A percentile compares a stretch with the other conserved stretches of the same genome.
phyloP scores from a whole-genome alignment of 2,329 filamentous ascomycete species.

The Claviceps sp. region DNA sequence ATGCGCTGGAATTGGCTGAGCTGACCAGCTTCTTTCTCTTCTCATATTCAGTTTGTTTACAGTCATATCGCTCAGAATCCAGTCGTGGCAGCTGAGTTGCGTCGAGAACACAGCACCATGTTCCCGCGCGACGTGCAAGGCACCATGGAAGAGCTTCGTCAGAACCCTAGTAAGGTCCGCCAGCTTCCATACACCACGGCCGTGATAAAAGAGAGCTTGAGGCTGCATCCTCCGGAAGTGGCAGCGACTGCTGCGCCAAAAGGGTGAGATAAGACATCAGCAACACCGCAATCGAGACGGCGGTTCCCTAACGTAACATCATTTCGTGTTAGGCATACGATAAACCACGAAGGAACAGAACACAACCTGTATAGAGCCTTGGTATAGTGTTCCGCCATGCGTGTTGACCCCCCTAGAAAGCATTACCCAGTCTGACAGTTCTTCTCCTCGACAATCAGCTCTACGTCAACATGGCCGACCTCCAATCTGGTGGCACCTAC shows the following conservation, averaged over 20 bases:
- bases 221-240: background rate
- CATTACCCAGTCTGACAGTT: background rate
- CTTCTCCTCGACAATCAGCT: background rate
- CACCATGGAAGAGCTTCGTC: background rate
- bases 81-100: conserved; percentile 1
- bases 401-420: background rate
- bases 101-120: background rate
- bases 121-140: background rate
- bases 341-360: background rate
- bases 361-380: background rate
- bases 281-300: no score
- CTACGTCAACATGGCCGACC: background rate
- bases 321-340: background rate
- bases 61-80: background rate
- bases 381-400: background rate
- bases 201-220: conserved; percentile 3
- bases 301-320: background rate
- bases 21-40: background rate
- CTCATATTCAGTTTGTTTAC: background rate
- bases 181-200: conserved; percentile 2
- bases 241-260: background rate
- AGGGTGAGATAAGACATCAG: background rate
- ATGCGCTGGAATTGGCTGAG: background rate
- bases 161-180: background rate
- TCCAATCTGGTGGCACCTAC: background rate